phyloP scores from a whole-genome alignment of 2,329 filamentous ascomycete genomes.

The Pseudogymnoascus pannorum region DNA sequence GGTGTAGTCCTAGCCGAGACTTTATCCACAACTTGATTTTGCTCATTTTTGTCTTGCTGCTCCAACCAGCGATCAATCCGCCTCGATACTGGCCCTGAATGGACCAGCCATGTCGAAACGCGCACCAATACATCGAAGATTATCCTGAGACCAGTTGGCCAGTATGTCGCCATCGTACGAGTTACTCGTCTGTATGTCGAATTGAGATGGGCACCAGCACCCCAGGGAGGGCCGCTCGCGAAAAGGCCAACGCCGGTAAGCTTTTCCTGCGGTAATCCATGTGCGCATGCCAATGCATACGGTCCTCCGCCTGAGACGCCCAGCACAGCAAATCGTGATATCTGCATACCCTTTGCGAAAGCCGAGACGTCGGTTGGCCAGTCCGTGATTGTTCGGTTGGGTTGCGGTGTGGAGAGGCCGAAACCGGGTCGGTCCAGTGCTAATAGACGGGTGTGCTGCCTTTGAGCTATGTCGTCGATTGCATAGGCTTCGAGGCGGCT shows the following conservation, averaged over 20 bases:
- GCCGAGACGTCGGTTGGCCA: conserved; percentile 36
- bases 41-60: neutral
- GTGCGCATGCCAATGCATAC: conserved; percentile 40
- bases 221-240: neutral
- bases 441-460: conserved; percentile 29
- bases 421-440: conserved; percentile 37
- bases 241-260: conserved; percentile 5
- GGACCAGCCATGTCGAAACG: neutral
- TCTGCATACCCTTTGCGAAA: conserved; percentile 34
- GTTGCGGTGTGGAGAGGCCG: conserved; percentile 33
- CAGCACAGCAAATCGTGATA: conserved; percentile 36
- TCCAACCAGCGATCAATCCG: neutral
- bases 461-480: conserved; percentile 24
- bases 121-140: neutral
- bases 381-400: conserved; percentile 24
- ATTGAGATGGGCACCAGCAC: neutral
- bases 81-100: neutral
- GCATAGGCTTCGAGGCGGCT: conserved; percentile 33
- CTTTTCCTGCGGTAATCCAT: conserved; percentile 26
- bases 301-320: conserved; percentile 41
- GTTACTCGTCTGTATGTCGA: neutral
- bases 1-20: neutral
- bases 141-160: neutral
- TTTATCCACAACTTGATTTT: neutral
- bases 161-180: neutral